Evolutionary conservation across 2,329 filamentous ascomycete genomes (phyloP), one percentile per base, ranked within the genome.

Genomic region (Ceratocystis huliohia): DNA sequence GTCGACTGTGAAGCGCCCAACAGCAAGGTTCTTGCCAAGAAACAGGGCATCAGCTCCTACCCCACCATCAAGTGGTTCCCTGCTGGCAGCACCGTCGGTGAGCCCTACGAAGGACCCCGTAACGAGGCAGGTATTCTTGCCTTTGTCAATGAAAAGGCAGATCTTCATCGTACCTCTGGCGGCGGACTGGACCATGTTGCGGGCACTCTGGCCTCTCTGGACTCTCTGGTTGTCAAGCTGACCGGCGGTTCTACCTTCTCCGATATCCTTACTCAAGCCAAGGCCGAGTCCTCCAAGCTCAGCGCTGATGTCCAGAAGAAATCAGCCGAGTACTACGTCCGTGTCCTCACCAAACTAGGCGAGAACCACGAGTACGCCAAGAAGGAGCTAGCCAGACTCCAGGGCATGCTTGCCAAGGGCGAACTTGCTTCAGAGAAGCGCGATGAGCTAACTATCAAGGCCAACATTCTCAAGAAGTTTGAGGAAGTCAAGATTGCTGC

Each of bases 51-150:
- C 71, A 83, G 82, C 66, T 90, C 88, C 45, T 99, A 95, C 82
- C 94, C 94, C 63, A 99, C 94, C 69, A 96, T 99, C 81, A 96
- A 96, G 80, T 99, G 88, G 84, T 99, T 96, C 84, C 84, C 91
- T 71, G 88, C 88, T 75, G 92, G 91, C 71, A 89, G 86, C 74
- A 88, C 83, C 70, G 85, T 88, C 73, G 76, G 85, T 59, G 82
- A 87, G 72, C 74, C 80, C 59, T 99, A 96, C 82, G 78, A 81
- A 65, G 87, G 88, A 69, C 89, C 83, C 69, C 92, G 94, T 70
- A 80, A 80, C 63, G 91, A 96, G 80, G 80, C 83, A 61, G 88
- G 86, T 70, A 80, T 99, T 53, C 76, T 97, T 71, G 76, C 82
- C 3, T 99, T 88, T 79, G 75, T 99, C 77, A 99, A 99, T 81